Evolutionary conservation across 192 early-diverging fungal genomes (phyloP).

Genomic region (Backusella parvicylindrica): DNA sequence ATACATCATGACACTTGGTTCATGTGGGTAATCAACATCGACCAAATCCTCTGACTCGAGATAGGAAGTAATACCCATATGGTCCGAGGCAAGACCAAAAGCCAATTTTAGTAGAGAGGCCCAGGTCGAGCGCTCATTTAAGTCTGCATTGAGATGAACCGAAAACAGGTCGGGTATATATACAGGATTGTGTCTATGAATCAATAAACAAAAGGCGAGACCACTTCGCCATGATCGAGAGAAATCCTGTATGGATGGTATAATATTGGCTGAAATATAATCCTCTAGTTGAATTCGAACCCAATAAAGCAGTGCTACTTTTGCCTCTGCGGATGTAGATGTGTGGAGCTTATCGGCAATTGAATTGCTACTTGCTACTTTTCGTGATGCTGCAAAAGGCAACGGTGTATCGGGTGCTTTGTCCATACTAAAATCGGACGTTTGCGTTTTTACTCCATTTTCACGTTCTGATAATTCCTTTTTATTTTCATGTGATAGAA

Average conservation of each 20-base stretch:
- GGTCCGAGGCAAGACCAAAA: conserved; percentile 39
- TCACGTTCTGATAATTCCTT: conserved; percentile 6
- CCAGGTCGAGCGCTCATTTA: conserved; percentile 37
- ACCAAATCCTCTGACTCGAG: conserved; percentile 46
- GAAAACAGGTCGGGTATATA: conserved; percentile 43
- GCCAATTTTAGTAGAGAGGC: conserved; percentile 26
- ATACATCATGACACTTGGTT: conserved; percentile 52
- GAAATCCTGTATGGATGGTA: conserved; percentile 50
- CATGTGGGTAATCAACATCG: conserved; percentile 49
- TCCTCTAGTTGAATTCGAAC: conserved; percentile 49
- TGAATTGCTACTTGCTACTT: background rate
- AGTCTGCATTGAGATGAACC: conserved; percentile 31
- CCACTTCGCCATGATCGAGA: conserved; percentile 48
- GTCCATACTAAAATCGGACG: background rate
- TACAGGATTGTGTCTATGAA: conserved; percentile 42
- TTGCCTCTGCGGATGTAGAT: conserved; percentile 34
- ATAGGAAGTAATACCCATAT: conserved; percentile 38
- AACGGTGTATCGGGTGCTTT: background rate
- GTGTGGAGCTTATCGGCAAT: conserved; percentile 9
- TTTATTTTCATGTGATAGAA: background rate
- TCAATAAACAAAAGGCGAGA: conserved; percentile 46
- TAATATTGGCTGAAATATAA: conserved; percentile 42
- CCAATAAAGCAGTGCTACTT: conserved; percentile 48
- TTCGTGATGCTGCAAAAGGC: background rate
- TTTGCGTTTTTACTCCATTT: background rate